Conservation (phyloP, 1,139 yeast genomes). For the Hanseniaspora sp. region DNA sequence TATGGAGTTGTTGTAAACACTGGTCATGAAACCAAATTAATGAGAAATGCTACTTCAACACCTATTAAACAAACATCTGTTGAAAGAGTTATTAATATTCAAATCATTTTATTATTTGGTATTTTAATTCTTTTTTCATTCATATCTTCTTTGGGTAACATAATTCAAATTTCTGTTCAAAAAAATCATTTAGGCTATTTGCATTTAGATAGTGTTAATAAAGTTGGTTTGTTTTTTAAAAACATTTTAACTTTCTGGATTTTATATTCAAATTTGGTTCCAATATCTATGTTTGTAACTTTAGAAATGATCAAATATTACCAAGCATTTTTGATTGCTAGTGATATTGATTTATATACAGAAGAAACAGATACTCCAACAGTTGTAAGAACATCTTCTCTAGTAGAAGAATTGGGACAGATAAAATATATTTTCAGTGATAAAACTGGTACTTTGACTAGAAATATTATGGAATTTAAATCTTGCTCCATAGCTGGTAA, state of each 20-base stretch:
- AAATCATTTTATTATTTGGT: conserved; percentile 75
- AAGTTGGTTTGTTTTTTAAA: conserved; percentile 62
- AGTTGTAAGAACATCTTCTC: conserved; percentile 83
- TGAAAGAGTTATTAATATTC: conserved; percentile 86
- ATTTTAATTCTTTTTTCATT: conserved; percentile 65
- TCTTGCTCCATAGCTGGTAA: conserved; percentile 90
- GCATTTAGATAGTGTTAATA: conserved; percentile 56
- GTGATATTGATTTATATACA: conserved; percentile 87
- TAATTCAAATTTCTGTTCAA: conserved; percentile 54
- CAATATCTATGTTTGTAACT: conserved; percentile 88
- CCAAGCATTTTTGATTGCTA: conserved; percentile 86
- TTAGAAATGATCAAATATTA: conserved; percentile 91
- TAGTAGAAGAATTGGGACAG: conserved; percentile 94
- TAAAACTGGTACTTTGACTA: conserved; percentile 88
- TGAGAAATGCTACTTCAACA: conserved; percentile 98
- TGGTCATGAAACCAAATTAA: conserved; percentile 94
- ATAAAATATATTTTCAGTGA: conserved; percentile 92
- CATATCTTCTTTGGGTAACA: conserved; percentile 80
- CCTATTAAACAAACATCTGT: conserved; percentile 96
- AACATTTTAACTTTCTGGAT: conserved; percentile 93
- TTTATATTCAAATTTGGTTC: conserved; percentile 85
- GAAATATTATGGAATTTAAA: conserved; percentile 93
- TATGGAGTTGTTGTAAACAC: conserved; percentile 90
- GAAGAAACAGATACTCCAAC: conserved; percentile 86
- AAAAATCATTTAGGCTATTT: conserved; percentile 49